Percentiles rank a stretch among this genome's conserved stretches.
Conservation (phyloP, 345 rosid genomes). For the Ailanthus altissimus region DNA sequence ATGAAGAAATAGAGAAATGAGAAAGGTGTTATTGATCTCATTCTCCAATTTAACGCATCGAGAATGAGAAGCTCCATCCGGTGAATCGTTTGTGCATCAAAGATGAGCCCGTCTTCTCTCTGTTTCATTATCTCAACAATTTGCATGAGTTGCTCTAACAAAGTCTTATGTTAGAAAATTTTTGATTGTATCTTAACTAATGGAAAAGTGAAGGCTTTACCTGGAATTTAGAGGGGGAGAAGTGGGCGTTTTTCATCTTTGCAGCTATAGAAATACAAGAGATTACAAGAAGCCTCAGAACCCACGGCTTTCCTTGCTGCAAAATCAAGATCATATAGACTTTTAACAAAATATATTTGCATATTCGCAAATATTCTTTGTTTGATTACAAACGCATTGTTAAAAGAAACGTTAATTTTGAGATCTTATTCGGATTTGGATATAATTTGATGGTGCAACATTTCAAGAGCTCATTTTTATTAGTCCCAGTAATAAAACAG, state of each 20-base stretch:
- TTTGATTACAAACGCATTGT: background rate
- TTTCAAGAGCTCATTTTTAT: background rate
- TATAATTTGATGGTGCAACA: background rate
- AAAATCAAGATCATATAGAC: slow-evolving; percentile 4
- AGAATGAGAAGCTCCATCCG: slow-evolving; percentile 63
- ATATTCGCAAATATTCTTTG: background rate
- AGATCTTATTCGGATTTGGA: background rate
- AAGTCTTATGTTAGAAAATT: background rate
- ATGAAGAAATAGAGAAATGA: slow-evolving; percentile 54
- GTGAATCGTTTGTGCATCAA: slow-evolving; percentile 42
- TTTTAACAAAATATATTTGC: background rate
- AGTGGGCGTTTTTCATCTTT: slow-evolving; percentile 42
- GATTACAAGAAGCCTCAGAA: slow-evolving; percentile 35
- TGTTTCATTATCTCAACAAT: slow-evolving; percentile 26
- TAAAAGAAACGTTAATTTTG: background rate
- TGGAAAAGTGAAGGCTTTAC: slow-evolving; percentile 17
- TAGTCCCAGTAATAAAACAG: background rate
- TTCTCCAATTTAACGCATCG: slow-evolving; percentile 63
- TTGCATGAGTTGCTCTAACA: background rate
- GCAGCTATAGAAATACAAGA: slow-evolving; percentile 55
- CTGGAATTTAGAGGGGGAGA: slow-evolving; percentile 37
- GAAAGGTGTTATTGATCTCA: slow-evolving; percentile 74
- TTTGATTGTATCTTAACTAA: background rate
- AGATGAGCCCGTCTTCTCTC: slow-evolving; percentile 35
- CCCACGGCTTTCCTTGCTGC: slow-evolving; percentile 51